These are phyloP conservation scores for Fragilaria radians DNA, from an alignment of 108 stramenopile species.

Conservation along the genomic window DNA sequence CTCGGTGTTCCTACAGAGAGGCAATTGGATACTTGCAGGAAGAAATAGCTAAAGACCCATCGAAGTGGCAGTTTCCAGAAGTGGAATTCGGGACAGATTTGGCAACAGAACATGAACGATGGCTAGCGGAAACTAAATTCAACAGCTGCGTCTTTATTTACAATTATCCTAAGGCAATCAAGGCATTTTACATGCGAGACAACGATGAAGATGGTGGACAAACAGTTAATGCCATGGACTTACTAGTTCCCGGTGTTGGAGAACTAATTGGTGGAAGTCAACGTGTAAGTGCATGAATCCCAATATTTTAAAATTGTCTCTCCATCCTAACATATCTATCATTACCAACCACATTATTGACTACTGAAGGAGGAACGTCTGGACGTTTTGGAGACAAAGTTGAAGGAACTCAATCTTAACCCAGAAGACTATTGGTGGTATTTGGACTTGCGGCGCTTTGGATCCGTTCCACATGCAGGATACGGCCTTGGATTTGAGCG, in stretches of 20 bases:
- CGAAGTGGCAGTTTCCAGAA: slow-evolving; percentile 94
- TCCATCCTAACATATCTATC: slow-evolving; percentile 4
- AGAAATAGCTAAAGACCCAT: slow-evolving; percentile 94
- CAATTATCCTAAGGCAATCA: slow-evolving; percentile 96
- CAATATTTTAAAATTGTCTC: neutral
- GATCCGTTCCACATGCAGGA: slow-evolving; percentile 97
- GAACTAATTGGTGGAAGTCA: slow-evolving; percentile 98
- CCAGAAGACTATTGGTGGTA: slow-evolving; percentile 98
- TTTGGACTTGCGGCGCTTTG: slow-evolving; percentile 85
- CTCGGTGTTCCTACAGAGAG: slow-evolving; percentile 79
- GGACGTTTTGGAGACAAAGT: slow-evolving; percentile 85
- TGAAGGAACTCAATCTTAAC: slow-evolving; percentile 81
- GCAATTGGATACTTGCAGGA: slow-evolving; percentile 88
- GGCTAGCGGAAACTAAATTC: slow-evolving; percentile 93
- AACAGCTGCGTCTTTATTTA: slow-evolving; percentile 93
- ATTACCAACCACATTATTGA: neutral
- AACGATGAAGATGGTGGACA: slow-evolving; percentile 93
- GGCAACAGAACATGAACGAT: slow-evolving; percentile 96
- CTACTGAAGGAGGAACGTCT: slow-evolving; percentile 63
- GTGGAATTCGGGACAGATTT: slow-evolving; percentile 98
- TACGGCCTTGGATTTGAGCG: slow-evolving; percentile 99
- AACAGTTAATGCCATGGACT: slow-evolving; percentile 97
- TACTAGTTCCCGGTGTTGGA: slow-evolving; percentile 98
- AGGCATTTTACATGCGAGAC: slow-evolving; percentile 99
- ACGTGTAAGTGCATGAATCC: slow-evolving; percentile 39